Base-by-base conservation (phyloP, 768 basidiomycete genomes). In the Chalciporus piperatus region DNA sequence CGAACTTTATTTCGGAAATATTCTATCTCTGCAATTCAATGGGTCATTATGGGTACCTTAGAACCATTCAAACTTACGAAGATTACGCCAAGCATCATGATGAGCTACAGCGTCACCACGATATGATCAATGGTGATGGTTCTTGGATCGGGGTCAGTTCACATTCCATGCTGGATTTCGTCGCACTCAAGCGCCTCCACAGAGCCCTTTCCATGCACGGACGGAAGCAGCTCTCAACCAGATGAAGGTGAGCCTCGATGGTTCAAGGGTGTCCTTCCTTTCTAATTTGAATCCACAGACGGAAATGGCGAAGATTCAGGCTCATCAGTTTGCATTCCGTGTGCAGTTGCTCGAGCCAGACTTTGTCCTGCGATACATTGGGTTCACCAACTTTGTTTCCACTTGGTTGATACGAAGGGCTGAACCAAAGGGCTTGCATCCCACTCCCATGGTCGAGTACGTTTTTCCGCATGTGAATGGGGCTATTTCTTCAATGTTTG, bases 1-100 rank as follows among this genome's bases (percentile, higher is more conserved):
- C 89, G 3, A 97, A 97, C 66, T 99, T 99, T 70, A 92, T 98
- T 56, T 92, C 96, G 6, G 87, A 98, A 40, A 83, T 97, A 17
- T 98, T 98, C 74, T 98, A 90, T 73, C 77, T 98, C 40, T 78
- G 87, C 8, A 79, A 90, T 43, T 87, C 92, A 0, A 88, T 87
- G 76, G 86, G 89, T 49, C 96, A 99, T 70, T 87, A 92, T 50
- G 96, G 95, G 3, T 81, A 89, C 54, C 77, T 89, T 58, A 85
- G 81, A 66, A 91, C 92, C 1, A 85, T 95, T 41, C 84, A 84
- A 37, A 83, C 79, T 4, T 85, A 84, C 57, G 84, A 84, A 12
- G 85, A 89, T 45, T 74, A 92, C 22, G 76, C 76, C 32, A 89
- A 89, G 59, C 83, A 93, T 55, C 52, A 83, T 4, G 87, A 89